Conservation (phyloP, 2,329 filamentous ascomycete species). For the Akanthomyces dipterigenus region DNA sequence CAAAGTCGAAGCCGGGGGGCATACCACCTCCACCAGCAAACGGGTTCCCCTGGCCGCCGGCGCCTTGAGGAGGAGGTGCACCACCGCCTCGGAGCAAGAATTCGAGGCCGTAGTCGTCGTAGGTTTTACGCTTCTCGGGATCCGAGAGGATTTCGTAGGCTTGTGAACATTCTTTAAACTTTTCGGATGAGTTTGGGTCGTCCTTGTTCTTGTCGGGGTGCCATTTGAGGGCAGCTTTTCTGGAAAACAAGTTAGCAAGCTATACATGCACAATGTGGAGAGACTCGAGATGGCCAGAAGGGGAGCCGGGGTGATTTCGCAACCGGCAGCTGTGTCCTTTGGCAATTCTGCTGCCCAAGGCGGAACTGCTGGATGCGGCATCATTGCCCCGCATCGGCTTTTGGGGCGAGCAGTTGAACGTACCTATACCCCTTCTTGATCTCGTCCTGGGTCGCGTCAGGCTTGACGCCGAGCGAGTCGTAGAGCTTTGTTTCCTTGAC, state of each 20-base stretch:
- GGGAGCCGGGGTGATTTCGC: not conserved
- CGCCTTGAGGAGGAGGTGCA: constrained; percentile 56
- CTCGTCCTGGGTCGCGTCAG: constrained; percentile 79
- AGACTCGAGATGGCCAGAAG: not conserved
- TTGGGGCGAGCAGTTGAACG: constrained; percentile 22
- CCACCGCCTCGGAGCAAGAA: constrained; percentile 80
- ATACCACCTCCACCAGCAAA: constrained; percentile 53
- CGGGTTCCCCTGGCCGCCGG: constrained; percentile 48
- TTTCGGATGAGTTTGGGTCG: constrained; percentile 76
- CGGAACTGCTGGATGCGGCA: not conserved
- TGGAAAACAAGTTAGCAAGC: constrained; percentile 27
- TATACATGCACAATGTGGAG: not conserved
- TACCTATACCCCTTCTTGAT: constrained; percentile 96
- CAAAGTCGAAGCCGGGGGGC: constrained; percentile 53
- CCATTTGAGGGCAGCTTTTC: constrained; percentile 82
- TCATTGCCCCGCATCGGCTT: constrained; percentile 6
- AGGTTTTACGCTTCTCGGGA: constrained; percentile 91
- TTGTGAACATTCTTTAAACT: constrained; percentile 97
- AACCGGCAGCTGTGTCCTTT: not conserved
- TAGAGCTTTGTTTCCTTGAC: constrained; percentile 95
- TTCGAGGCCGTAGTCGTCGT: constrained; percentile 91
- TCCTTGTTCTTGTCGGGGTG: constrained; percentile 97
- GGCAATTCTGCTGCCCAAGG: not conserved
- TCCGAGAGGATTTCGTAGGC: constrained; percentile 98
- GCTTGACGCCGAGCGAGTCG: constrained; percentile 72